phyloP scores from a whole-genome alignment of 805 yeast genomes.

The Starmerella vitae region DNA sequence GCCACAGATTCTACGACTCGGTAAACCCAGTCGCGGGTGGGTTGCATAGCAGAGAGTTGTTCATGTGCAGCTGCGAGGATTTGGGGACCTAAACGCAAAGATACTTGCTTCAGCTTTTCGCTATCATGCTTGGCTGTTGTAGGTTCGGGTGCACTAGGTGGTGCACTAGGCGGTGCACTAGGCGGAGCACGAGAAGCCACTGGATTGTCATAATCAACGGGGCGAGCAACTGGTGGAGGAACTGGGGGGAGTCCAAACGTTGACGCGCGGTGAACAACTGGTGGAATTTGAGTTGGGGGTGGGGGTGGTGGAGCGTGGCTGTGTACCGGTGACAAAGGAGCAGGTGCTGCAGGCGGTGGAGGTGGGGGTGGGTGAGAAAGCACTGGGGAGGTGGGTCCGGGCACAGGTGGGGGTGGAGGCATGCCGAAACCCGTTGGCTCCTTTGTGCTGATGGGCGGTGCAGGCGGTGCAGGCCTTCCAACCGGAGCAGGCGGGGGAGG shows the following conservation, averaged over 20 bases:
- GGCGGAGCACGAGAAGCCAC: not conserved
- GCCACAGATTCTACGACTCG: conserved; percentile 2
- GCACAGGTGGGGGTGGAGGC: conserved; percentile 3
- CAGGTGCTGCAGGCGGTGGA: conserved; percentile 1
- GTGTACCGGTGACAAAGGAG: not conserved
- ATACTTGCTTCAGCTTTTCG: conserved; percentile 37
- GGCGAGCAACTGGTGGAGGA: conserved; percentile 18
- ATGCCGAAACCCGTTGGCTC: conserved; percentile 4
- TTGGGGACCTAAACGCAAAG: conserved; percentile 39
- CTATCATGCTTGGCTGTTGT: conserved; percentile 36
- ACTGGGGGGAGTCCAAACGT: conserved; percentile 18
- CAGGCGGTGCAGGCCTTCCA: conserved; percentile 3
- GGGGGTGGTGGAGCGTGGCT: conserved; percentile 1
- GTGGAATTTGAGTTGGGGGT: conserved; percentile 7
- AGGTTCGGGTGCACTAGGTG: conserved; percentile 24
- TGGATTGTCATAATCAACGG: conserved; percentile 7
- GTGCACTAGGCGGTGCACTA: no score
- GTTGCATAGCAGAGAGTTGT: not conserved
- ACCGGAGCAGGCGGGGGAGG: conserved; percentile 2
- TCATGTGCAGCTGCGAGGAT: conserved; percentile 33
- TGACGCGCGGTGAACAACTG: conserved; percentile 7
- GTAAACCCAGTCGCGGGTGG: conserved; percentile 1
- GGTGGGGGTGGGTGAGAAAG: conserved; percentile 12
- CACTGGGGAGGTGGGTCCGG: conserved; percentile 4
- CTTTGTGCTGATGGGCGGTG: no score